Evolutionary conservation across 495 filamentous ascomycete genomes (phyloP), one percentile per base, ranked within the genome.

Genomic region (Aspergillus hancockii): DNA sequence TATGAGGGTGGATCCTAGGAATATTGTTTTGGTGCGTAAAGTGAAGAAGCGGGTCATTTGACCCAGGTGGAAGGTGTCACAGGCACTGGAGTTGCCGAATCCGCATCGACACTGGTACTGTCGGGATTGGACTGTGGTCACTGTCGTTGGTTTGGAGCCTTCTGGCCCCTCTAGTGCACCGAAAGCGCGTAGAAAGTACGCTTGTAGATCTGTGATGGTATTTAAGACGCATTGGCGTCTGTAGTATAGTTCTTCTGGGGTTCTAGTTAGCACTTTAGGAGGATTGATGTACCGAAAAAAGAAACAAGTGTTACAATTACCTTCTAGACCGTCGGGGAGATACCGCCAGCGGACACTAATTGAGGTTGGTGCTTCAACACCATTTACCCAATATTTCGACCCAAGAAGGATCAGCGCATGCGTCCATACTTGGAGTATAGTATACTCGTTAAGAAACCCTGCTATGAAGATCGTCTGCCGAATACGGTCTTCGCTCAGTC

Each of bases 1-100:
- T 74, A 80, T 69, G 63, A 82, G 19, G 73, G 71, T 63, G 76
- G 80, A 70, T 62, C 77, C 70, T 67, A 85, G 52, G 54, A 79
- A 79, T n/a, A 77, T 72, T 0, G 75, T 77, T 40, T 72, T 81
- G 22, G 75, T 68, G 23, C 75, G 71, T 47, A 77, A 77, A 5
- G 79, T 67, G 25, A 96, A 86, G 69, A 95, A 96, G 40, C 89
- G 88, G 59, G 90, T 73, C 79, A 92, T 91, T 72, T 95, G 90
- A 16, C 92, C 92, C 0, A 95, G 80, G 64, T 96, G 90, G 69
- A 90, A 96, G 6, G 87, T 85, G 71, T 96, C 92, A 69, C 92
- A 96, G 59, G 88, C 83, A 16, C 80, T 75, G 40, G 84, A 88
- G 36, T 87, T 87, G 57, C 87, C 88, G 66, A 93, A 91, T 40